A percentile compares a stretch with the other conserved stretches of the same genome.
Conservation (phyloP, 495 filamentous ascomycete species). For the Choiromyces venosus region DNA sequence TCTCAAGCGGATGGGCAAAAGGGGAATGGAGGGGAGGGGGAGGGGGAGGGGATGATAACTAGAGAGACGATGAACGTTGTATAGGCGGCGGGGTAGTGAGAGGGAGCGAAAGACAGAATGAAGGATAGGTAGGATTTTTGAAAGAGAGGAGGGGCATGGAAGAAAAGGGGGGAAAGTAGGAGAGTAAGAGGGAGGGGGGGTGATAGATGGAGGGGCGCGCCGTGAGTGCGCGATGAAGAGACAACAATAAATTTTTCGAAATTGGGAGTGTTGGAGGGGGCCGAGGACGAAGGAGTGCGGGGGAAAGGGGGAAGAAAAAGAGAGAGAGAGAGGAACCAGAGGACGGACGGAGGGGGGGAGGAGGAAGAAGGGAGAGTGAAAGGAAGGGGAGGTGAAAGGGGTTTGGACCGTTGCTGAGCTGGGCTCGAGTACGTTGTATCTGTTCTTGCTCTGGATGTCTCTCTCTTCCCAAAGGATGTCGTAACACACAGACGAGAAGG, state of each 20-base stretch:
- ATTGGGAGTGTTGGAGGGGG: conserved; percentile 41
- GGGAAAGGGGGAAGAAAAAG: conserved; percentile 36
- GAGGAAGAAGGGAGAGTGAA: conserved; percentile 38
- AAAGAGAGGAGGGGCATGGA: conserved; percentile 43
- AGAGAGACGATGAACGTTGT: conserved; percentile 39
- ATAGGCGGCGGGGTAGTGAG: conserved; percentile 43
- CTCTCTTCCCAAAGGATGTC: conserved; percentile 7
- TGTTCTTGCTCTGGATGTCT: conserved; percentile 17
- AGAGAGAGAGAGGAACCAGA: conserved; percentile 28
- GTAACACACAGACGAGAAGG: conserved; percentile 28
- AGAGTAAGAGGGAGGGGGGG: conserved; percentile 24
- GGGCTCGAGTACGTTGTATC: conserved; percentile 30
- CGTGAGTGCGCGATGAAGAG: conserved; percentile 35
- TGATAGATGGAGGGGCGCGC: conserved; percentile 42
- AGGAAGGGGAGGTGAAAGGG: conserved; percentile 42
- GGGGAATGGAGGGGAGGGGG: conserved; percentile 45
- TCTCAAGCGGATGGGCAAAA: conserved; percentile 45
- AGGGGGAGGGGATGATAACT: conserved; percentile 45
- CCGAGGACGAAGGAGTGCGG: conserved; percentile 40
- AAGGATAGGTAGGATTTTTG: conserved; percentile 44
- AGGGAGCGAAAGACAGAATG: conserved; percentile 46
- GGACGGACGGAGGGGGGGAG: conserved; percentile 42
- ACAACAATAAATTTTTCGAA: conserved; percentile 43
- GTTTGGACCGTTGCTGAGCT: conserved; percentile 36
- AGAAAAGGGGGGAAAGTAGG: conserved; percentile 43